Evolutionary conservation across 2,329 filamentous ascomycete genomes (phyloP).

Genomic region (Curvularia spicifera): DNA sequence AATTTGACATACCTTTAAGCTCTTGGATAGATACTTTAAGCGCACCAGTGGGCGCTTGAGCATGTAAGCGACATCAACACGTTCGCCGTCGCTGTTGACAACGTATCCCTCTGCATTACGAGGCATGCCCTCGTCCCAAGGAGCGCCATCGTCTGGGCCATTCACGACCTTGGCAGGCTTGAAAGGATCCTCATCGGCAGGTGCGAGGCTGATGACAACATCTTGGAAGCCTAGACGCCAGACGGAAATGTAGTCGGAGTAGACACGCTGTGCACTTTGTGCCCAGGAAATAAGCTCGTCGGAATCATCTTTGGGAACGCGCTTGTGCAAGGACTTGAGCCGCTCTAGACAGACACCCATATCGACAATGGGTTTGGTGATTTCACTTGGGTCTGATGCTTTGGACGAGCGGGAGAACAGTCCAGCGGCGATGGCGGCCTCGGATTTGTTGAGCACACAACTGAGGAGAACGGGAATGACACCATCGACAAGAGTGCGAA

Average conservation of each 20-base stretch:
- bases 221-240: conserved; percentile 96
- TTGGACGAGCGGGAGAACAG: conserved; percentile 68
- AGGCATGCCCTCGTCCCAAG: conserved; percentile 62
- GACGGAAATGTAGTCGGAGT: conserved; percentile 81
- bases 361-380: conserved; percentile 86
- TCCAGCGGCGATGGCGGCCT: conserved; percentile 67
- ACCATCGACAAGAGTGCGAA: conserved; percentile 91
- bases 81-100: conserved; percentile 77
- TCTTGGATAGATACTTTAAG: conserved; percentile 85
- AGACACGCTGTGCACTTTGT: conserved; percentile 76
- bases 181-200: conserved; percentile 69
- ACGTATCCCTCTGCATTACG: conserved; percentile 67
- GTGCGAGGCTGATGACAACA: conserved; percentile 89
- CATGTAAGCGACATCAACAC: conserved; percentile 92
- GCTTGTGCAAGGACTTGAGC: conserved; percentile 78
- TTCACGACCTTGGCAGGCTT: conserved; percentile 47
- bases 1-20: conserved; percentile 62
- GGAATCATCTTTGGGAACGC: conserved; percentile 75
- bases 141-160: conserved; percentile 56
- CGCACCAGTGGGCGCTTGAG: conserved; percentile 87
- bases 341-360: conserved; percentile 93
- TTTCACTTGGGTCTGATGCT: conserved; percentile 64
- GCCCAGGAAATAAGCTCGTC: conserved; percentile 81
- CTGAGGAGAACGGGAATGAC: conserved; percentile 91
- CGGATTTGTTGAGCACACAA: conserved; percentile 77